Conservation (phyloP, 106 monocot species). For the Phalaenopsis aphrodite region DNA sequence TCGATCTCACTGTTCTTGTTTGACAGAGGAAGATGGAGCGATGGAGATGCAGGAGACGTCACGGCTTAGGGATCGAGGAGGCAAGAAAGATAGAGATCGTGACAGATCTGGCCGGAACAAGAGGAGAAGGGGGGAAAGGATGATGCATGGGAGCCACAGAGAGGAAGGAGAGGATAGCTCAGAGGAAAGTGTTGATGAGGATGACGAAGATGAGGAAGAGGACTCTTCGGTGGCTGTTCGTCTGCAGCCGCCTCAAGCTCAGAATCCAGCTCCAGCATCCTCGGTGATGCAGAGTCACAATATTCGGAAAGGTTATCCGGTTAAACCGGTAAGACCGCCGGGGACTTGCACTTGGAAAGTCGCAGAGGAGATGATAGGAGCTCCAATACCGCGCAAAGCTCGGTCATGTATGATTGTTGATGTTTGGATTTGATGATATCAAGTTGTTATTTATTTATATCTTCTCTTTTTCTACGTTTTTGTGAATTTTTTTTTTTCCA, state of each 20-base stretch:
- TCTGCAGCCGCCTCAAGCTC: constrained; percentile 14
- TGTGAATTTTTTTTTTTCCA: constrained; percentile 10
- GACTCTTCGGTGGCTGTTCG: constrained; percentile 22
- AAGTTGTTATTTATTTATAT: neutral
- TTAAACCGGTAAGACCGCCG: constrained; percentile 33
- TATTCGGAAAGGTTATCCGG: constrained; percentile 39
- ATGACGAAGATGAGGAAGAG: constrained; percentile 84
- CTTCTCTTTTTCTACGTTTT: neutral
- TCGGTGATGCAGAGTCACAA: constrained; percentile 18
- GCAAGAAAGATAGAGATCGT: constrained; percentile 79
- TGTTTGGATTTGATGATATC: neutral
- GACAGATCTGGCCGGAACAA: constrained; percentile 68
- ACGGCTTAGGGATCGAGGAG: constrained; percentile 49
- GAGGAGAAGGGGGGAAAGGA: constrained; percentile 69
- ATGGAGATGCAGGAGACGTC: constrained; percentile 59
- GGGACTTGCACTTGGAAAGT: constrained; percentile 41
- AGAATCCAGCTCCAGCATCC: constrained; percentile 10
- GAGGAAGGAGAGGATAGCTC: constrained; percentile 55
- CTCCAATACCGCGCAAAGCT: constrained; percentile 76
- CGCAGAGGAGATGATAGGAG: constrained; percentile 88
- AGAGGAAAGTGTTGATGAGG: constrained; percentile 65
- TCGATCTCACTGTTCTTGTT: constrained; percentile 5
- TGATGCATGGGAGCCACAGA: constrained; percentile 40
- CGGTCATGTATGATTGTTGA: constrained; percentile 51
- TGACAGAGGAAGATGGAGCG: constrained; percentile 63